Conservation (phyloP, 148 eudicot genomes). For the Camellia granthamiana region DNA sequence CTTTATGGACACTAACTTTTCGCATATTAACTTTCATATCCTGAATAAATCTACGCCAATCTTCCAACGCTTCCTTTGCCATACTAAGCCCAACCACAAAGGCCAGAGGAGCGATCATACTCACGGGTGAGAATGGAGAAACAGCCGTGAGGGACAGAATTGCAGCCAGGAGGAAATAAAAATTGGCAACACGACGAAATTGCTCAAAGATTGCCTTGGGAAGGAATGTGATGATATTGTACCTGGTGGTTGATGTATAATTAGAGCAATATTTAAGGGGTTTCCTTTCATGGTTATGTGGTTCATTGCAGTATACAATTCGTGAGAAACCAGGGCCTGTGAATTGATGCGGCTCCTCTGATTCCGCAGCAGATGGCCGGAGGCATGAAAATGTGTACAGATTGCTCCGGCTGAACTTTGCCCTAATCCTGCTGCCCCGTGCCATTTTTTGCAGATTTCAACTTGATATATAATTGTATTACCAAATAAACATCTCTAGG, state of each 20-base stretch:
- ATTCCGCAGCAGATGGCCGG: slow-evolving; percentile 20
- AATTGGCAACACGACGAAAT: slow-evolving; percentile 91
- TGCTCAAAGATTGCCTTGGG: slow-evolving; percentile 96
- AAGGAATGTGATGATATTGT: slow-evolving; percentile 61
- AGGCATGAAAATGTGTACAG: slow-evolving; percentile 74
- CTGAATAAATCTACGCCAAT: slow-evolving; percentile 91
- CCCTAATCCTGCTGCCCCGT: slow-evolving; percentile 67
- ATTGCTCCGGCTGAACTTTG: slow-evolving; percentile 57
- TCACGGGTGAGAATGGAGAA: slow-evolving; percentile 71
- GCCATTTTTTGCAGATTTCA: slow-evolving; percentile 41
- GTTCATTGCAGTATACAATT: slow-evolving; percentile 69
- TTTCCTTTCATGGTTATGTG: slow-evolving; percentile 52
- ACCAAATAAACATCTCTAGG: slow-evolving; percentile 4
- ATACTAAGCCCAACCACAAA: slow-evolving; percentile 93
- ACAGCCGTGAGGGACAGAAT: slow-evolving; percentile 65
- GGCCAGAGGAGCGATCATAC: slow-evolving; percentile 91
- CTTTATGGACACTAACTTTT: slow-evolving; percentile 68
- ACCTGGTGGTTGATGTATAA: slow-evolving; percentile 86
- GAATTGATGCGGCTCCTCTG: slow-evolving; percentile 38
- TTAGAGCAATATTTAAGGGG: slow-evolving; percentile 67
- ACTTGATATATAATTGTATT: slow-evolving; percentile 21
- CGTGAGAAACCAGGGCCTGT: slow-evolving; percentile 73
- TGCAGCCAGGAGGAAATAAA: slow-evolving; percentile 85
- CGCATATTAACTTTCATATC: slow-evolving; percentile 81
- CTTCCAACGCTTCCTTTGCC: slow-evolving; percentile 94